Evolutionary conservation across 805 yeast species (phyloP), one percentile per base, ranked within the genome.

Genomic region (Priceomyces fermenticarens): DNA sequence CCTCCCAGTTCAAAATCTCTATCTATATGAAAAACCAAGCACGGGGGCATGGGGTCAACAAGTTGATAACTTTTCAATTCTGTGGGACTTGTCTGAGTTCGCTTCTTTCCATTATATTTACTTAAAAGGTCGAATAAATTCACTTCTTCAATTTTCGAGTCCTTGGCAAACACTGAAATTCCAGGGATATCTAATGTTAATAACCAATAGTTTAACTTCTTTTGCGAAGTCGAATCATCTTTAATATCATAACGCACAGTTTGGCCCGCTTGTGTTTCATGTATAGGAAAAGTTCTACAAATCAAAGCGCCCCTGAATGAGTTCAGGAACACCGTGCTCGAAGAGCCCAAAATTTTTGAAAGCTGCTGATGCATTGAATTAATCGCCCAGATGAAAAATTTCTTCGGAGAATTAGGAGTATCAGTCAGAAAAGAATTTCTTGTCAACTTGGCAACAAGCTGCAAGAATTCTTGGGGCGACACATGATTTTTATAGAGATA

Each of bases 401-500:
- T 62, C 44, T 75, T 77, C 1, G 93, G 91, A 32, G 78, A 77
- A 3, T 56, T 53, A 35, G 70, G 66, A 23, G 53, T 55, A 25
- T 62, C 63, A 4, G 69, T 34, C 3, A 68, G 54, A 50, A 75
- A 77, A 32, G 58, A 53, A 39, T 69, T 72, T 34, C 72, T 67
- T 0, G 83, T 69, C n/a, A 55, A 41, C 1, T 61, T 50, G 2
- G 74, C 58, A 3, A 83, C 58, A 44, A 62, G 65, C 43, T 80
- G 80, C 34, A 83, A 54, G 6, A 87, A 60, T 38, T 82, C 88
- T 53, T 79, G 84, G 1, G 88, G 82, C 0, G 91, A 80, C 2
- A 85, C 67, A 51, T 84, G 88, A 3, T 72, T 57, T 48, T 74
- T 78, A 57, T 80, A 80, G 15, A 85, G 65, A 31, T 63, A 62